Conservation (phyloP, 192 early-diverging fungal species). For the Coemansia sp. region DNA sequence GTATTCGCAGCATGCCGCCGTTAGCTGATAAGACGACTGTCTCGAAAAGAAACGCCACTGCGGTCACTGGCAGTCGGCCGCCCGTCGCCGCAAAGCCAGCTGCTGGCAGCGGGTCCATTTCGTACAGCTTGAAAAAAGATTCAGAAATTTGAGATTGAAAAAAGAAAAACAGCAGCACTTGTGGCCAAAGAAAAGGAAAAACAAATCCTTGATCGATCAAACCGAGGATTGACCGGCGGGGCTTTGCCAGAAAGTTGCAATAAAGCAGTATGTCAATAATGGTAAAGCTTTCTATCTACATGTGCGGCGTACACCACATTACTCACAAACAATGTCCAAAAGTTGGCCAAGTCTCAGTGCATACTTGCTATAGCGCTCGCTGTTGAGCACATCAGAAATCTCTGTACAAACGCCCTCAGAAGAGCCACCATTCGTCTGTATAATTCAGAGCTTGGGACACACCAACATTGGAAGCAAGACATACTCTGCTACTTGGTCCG, state of each 20-base stretch:
- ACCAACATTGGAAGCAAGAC: not conserved
- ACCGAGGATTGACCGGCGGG: not conserved
- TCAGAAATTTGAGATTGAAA: not conserved
- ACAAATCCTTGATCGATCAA: not conserved
- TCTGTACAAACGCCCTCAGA: too few relatives aligned
- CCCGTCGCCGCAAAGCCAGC: not conserved
- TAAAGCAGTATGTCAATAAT: too few relatives aligned
- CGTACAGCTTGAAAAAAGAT: not conserved
- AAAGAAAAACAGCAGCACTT: not conserved
- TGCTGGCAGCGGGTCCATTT: not conserved
- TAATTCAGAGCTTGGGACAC: not conserved
- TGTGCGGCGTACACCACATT: not conserved
- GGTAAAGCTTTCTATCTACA: not conserved
- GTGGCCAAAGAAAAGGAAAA: not conserved
- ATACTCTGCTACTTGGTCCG: not conserved
- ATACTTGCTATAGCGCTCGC: not conserved
- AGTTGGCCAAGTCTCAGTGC: not conserved
- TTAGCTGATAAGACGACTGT: slow-evolving; percentile 33
- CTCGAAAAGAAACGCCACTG: slow-evolving; percentile 43
- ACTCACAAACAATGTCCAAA: not conserved
- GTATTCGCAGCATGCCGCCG: slow-evolving; percentile 43
- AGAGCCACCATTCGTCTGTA: not conserved
- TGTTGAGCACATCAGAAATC: not conserved
- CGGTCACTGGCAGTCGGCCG: slow-evolving; percentile 42
- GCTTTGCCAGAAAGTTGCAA: too few relatives aligned